Base-by-base conservation (phyloP, 257 asterid genomes). In the Petunia secreta region DNA sequence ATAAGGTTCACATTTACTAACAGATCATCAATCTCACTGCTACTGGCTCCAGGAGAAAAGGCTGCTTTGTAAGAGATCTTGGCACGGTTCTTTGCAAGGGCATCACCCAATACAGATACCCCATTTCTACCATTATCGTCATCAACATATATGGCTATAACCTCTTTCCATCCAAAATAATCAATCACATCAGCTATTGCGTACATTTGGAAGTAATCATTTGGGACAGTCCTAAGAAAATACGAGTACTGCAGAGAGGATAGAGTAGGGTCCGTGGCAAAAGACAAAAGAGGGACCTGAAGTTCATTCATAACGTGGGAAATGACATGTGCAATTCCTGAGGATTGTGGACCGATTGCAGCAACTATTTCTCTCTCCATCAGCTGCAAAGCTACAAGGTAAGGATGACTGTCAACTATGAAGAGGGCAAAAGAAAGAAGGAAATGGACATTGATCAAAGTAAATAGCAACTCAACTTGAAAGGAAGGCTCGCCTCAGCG, bases 111-210 rank as follows among this genome's bases (percentile, higher is more conserved):
- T 36, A 82, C 81, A n/a, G 96, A 88, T 77, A 92, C 84, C 40
- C 96, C 96, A 3, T 85, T 89, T 74, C 97, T 85, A 52, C 97
- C 97, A 60, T 90, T 84, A 44, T 92, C 96, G 80, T 92, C 97
- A 36, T 92, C 97, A 0, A 89, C 94, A 55, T 73, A 92, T 69
- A 92, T 82, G 77, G 94, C 92, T 11, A 89, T 85, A 2, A 92
- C 91, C 83, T 89, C 93, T 62, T 88, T 81, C 96, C 96, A 92
- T n/a, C 85, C 91, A 11, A 85, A 92, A 73, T 87, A 89, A 38
- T 81, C 83, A 0, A 92, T 82, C 5, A 89, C 81, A 64, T 91
- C 91, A 39, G 97, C 96, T 41, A 92, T 76, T 1, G 97, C 97
- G 48, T 73, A 66, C 97, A 92, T 92, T 77, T 92, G 97, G 87